phyloP scores from a whole-genome alignment of 2,329 filamentous ascomycete species.

The Pestalotiopsis sp. region DNA sequence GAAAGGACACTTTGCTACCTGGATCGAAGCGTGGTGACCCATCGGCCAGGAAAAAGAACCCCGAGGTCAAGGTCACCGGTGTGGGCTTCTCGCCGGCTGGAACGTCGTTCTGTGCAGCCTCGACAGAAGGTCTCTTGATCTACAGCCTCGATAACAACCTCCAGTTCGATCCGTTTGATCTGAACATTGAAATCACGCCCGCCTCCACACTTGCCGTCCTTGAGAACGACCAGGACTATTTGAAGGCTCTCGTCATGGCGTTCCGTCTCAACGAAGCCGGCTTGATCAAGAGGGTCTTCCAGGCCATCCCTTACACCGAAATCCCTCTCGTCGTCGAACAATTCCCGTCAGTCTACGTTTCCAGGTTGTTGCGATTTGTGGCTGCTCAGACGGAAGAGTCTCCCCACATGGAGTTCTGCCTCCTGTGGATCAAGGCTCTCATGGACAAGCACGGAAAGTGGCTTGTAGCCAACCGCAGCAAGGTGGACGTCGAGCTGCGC shows the following conservation, averaged over 20 bases:
- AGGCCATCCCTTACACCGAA: conserved; percentile 74
- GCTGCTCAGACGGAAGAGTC: conserved; percentile 86
- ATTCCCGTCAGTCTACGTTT: conserved; percentile 83
- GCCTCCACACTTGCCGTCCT: conserved; percentile 75
- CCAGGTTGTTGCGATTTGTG: conserved; percentile 82
- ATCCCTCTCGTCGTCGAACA: conserved; percentile 78
- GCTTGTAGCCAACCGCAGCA: conserved; percentile 78
- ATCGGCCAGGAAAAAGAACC: conserved; percentile 72
- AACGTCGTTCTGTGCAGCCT: conserved; percentile 89
- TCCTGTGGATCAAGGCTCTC: conserved; percentile 86
- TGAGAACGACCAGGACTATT: conserved; percentile 72
- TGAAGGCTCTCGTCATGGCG: conserved; percentile 94
- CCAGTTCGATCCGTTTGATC: conserved; percentile 93
- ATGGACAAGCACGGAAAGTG: conserved; percentile 83
- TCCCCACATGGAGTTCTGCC: conserved; percentile 91
- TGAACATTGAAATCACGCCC: conserved; percentile 92
- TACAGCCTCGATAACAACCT: conserved; percentile 86
- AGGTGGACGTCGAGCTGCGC: conserved; percentile 82
- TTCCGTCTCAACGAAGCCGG: conserved; percentile 90
- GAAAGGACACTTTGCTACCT: conserved; percentile 77
- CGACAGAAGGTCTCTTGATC: conserved; percentile 90
- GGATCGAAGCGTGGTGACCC: conserved; percentile 87
- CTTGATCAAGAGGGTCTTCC: conserved; percentile 83
- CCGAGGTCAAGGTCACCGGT: conserved; percentile 82
- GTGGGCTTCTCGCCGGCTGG: conserved; percentile 90